phyloP scores from a whole-genome alignment of 108 stramenopile species.

The Parietichytrium sp. region DNA sequence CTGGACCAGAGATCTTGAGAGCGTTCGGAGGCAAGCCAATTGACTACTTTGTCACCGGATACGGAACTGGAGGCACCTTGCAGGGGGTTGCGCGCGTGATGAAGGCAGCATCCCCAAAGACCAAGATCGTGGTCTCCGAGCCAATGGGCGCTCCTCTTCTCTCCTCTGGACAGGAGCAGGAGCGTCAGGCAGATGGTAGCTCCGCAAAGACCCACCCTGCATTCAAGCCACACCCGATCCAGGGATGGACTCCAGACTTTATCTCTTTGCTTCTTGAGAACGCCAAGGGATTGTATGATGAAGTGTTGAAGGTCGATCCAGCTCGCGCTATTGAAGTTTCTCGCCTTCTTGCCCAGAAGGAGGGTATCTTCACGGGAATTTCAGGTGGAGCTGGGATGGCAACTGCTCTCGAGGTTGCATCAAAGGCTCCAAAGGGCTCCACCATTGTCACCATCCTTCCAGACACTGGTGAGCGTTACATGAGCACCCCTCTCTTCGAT shows the following conservation, averaged over 20 bases:
- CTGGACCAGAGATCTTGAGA: constrained; percentile 60
- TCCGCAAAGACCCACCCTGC: constrained; percentile 54
- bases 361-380: constrained; percentile 75
- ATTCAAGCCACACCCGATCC: constrained; percentile 51
- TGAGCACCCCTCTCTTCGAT: constrained; percentile 81
- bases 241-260: constrained; percentile 77
- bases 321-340: constrained; percentile 61
- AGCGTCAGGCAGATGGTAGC: constrained; percentile 61
- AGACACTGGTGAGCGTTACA: constrained; percentile 78
- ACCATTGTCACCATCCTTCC: constrained; percentile 70
- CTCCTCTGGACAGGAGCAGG: constrained; percentile 62
- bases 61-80: constrained; percentile 80
- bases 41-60: constrained; percentile 77
- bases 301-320: constrained; percentile 58
- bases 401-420: constrained; percentile 71
- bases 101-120: constrained; percentile 64
- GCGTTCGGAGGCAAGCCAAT: constrained; percentile 68
- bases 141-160: constrained; percentile 68
- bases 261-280: constrained; percentile 69
- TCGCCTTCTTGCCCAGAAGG: constrained; percentile 68
- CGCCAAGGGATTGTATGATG: constrained; percentile 57
- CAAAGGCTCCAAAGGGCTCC: constrained; percentile 65
- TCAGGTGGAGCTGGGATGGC: constrained; percentile 70
- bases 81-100: constrained; percentile 72
- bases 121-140: constrained; percentile 67